Percentiles rank a stretch among this genome's conserved stretches.
These are phyloP conservation scores for Kalaharituber pfeilii DNA, from an alignment of 2,329 filamentous ascomycete genomes.

Conservation along the genomic window DNA sequence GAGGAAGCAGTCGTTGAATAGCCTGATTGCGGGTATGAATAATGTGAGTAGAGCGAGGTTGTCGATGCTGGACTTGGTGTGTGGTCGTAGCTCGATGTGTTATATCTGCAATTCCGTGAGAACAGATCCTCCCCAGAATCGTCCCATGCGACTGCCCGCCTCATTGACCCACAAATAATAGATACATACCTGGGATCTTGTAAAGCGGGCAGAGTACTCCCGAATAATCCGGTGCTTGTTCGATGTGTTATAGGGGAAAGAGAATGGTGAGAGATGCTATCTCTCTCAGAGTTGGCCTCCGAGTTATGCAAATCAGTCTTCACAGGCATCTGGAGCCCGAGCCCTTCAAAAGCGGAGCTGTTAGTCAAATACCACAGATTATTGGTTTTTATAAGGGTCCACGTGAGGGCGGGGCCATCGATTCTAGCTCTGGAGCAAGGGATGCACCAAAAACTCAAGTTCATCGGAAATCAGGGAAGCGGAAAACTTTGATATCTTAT, in stretches of 20 bases:
- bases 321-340: conserved; percentile 20
- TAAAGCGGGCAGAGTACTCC: conserved; percentile 18
- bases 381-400: background rate
- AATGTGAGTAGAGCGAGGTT: background rate
- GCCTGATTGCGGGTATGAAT: background rate
- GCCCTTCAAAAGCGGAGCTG: conserved; percentile 10
- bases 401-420: background rate
- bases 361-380: conserved; percentile 2
- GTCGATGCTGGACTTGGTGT: background rate
- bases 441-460: too few relatives aligned
- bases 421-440: too few relatives aligned
- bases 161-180: background rate
- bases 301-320: conserved; percentile 19
- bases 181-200: conserved; percentile 16
- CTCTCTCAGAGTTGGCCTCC: conserved; percentile 17
- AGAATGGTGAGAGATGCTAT: conserved; percentile 1
- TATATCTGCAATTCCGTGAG: background rate
- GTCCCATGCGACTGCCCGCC: too few relatives aligned
- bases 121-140: background rate
- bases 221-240: conserved; percentile 7
- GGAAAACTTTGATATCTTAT: background rate
- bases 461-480: too few relatives aligned
- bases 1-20: background rate
- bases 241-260: background rate
- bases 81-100: conserved; percentile 1